Conservation (phyloP, 441 rosid genomes). For the Capsella rubella region DNA sequence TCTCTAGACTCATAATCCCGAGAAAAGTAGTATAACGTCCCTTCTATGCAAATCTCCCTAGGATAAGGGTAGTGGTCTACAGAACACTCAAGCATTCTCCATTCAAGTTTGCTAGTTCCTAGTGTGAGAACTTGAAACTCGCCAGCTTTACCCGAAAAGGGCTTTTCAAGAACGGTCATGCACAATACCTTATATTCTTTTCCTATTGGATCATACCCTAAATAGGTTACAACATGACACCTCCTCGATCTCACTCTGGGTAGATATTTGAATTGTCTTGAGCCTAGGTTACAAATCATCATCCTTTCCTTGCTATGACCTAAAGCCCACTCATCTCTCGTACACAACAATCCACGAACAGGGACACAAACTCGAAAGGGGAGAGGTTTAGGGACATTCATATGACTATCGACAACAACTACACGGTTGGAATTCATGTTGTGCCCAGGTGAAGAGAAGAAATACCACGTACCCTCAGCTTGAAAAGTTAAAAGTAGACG, state of each 20-base stretch:
- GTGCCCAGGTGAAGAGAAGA: constrained; percentile 15
- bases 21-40: constrained; percentile 3
- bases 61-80: not conserved
- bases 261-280: not conserved
- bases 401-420: not conserved
- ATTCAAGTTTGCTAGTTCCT: not conserved
- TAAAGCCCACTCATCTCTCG: not conserved
- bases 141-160: not conserved
- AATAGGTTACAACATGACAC: not conserved
- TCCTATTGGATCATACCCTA: constrained; percentile 7
- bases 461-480: not conserved
- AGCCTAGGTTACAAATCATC: constrained; percentile 11
- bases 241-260: constrained; percentile 11
- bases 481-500: not conserved
- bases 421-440: not conserved
- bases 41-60: not conserved
- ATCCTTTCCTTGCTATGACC: not conserved
- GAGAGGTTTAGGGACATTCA: not conserved
- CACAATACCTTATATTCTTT: constrained; percentile 9
- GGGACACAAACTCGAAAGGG: not conserved
- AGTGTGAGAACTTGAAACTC: constrained; percentile 14
- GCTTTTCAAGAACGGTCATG: not conserved
- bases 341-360: not conserved
- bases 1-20: not conserved
- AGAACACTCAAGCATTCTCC: constrained; percentile 14